Percentiles rank a stretch among this genome's conserved stretches.
phyloP scores from a whole-genome alignment of 495 filamentous ascomycete genomes.

The Hypoxylon cercidicola region DNA sequence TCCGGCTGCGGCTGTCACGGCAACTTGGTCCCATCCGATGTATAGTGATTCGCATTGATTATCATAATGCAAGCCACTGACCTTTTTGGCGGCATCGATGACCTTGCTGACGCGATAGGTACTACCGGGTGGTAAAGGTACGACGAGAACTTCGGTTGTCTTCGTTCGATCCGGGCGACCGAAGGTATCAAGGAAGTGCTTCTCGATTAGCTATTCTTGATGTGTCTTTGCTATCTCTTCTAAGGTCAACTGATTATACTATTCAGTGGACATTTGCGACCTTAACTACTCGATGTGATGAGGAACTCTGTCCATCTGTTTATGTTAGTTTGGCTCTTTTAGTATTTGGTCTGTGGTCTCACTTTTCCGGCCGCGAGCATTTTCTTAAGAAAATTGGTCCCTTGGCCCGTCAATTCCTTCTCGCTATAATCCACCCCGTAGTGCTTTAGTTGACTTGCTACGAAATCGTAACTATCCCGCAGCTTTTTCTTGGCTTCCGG shows the following conservation, averaged over 20 bases:
- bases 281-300: slow-evolving; percentile 23
- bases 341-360: not conserved
- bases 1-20: slow-evolving; percentile 16
- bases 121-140: slow-evolving; percentile 17
- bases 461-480: slow-evolving; percentile 13
- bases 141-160: slow-evolving; percentile 26
- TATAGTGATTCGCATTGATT: slow-evolving; percentile 7
- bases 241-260: slow-evolving; percentile 26
- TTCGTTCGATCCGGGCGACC: slow-evolving; percentile 31
- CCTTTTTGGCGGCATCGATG: not conserved
- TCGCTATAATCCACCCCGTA: slow-evolving; percentile 34
- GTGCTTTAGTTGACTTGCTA: slow-evolving; percentile 27
- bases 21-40: slow-evolving; percentile 27
- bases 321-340: not conserved
- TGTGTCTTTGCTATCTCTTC: slow-evolving; percentile 15
- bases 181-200: slow-evolving; percentile 30
- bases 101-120: slow-evolving; percentile 17
- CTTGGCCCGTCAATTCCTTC: slow-evolving; percentile 31
- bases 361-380: slow-evolving; percentile 27
- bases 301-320: slow-evolving; percentile 31
- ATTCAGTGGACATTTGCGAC: slow-evolving; percentile 24
- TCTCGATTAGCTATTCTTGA: slow-evolving; percentile 24
- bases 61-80: slow-evolving; percentile 2
- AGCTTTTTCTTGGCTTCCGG: slow-evolving; percentile 8
- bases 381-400: slow-evolving; percentile 30